Conservation (phyloP, 495 filamentous ascomycete species). For the Lentithecium fluviatile region DNA sequence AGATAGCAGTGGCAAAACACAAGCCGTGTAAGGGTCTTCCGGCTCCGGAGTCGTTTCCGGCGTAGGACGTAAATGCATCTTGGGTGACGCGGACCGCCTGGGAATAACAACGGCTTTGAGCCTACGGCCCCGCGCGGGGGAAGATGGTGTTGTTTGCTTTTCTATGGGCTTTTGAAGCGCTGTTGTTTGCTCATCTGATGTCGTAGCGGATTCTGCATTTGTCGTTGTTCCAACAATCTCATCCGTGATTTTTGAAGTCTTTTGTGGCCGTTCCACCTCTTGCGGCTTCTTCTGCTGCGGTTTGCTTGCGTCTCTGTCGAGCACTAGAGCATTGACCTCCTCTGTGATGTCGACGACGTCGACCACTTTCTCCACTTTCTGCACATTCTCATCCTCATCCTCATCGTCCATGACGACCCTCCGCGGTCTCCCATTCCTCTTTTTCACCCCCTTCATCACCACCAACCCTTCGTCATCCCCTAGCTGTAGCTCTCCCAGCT, state of each 20-base stretch:
- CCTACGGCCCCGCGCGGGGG: background rate
- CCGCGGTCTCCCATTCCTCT: background rate
- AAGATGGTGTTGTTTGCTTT: background rate
- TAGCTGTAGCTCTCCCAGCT: background rate
- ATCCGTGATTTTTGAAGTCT: no score
- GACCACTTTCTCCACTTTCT: no score
- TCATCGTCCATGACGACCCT: background rate
- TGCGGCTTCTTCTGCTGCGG: no score
- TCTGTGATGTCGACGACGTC: no score
- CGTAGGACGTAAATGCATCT: slow-evolving; percentile 6
- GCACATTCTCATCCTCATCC: no score
- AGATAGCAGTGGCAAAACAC: slow-evolving; percentile 21
- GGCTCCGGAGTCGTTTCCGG: slow-evolving; percentile 2
- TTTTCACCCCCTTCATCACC: background rate
- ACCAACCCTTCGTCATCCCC: background rate
- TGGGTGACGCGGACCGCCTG: background rate
- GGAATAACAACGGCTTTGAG: background rate
- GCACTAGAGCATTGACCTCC: no score
- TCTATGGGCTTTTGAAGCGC: background rate
- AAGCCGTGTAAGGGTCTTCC: slow-evolving; percentile 13
- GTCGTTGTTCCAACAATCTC: no score
- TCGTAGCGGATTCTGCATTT: no score
- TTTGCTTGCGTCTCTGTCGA: no score
- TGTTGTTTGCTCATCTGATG: background rate
- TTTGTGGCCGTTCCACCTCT: no score